Evolutionary conservation across 768 basidiomycete species (phyloP).

Genomic region (Coprinellus micaceus): DNA sequence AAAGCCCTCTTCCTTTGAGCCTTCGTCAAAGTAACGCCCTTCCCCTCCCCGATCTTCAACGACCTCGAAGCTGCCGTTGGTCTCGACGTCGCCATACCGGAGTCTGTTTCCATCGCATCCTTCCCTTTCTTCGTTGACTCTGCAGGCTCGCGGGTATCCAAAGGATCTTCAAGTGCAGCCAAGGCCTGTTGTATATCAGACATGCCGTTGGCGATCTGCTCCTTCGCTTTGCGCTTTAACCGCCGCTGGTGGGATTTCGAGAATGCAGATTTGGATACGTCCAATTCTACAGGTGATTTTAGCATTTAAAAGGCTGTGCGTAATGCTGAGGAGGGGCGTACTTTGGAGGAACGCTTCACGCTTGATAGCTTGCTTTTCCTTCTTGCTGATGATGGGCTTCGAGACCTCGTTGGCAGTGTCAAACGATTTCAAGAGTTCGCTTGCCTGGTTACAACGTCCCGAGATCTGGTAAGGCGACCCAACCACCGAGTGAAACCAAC

Average conservation of each 20-base stretch:
- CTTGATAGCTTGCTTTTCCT: slow-evolving; percentile 62
- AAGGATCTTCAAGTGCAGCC: slow-evolving; percentile 43
- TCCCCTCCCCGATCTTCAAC: slow-evolving; percentile 68
- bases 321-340: slow-evolving; percentile 22
- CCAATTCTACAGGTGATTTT: slow-evolving; percentile 31
- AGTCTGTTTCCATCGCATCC: slow-evolving; percentile 11
- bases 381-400: slow-evolving; percentile 42
- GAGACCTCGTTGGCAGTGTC: slow-evolving; percentile 4
- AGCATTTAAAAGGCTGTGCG: not conserved
- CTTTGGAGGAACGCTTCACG: slow-evolving; percentile 68
- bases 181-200: slow-evolving; percentile 53
- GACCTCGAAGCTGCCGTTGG: slow-evolving; percentile 26
- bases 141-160: slow-evolving; percentile 16
- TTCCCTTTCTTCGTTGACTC: slow-evolving; percentile 13
- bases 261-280: slow-evolving; percentile 47
- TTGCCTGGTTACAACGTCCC: slow-evolving; percentile 1
- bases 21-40: slow-evolving; percentile 51
- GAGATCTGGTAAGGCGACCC: not conserved
- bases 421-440: slow-evolving; percentile 26
- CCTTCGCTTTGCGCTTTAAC: slow-evolving; percentile 64
- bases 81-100: slow-evolving; percentile 17
- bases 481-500: slow-evolving; percentile 13
- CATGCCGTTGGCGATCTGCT: slow-evolving; percentile 51
- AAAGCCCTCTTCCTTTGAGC: slow-evolving; percentile 64
- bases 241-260: slow-evolving; percentile 73